These are phyloP conservation scores for Salix viminalis DNA, from an alignment of 345 rosid genomes.

Conservation along the genomic window DNA sequence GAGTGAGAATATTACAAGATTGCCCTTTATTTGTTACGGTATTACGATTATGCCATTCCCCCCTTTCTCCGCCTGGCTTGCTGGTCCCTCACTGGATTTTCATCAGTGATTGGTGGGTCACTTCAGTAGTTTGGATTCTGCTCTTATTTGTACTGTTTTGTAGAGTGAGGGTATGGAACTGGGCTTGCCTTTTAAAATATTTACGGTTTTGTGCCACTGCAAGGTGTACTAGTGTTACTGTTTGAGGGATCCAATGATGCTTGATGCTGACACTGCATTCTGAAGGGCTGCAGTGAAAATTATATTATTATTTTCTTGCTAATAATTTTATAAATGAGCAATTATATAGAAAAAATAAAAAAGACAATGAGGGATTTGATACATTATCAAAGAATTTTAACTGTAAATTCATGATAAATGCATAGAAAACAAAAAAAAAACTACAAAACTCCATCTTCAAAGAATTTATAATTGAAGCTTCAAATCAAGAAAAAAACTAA, in stretches of 20 bases:
- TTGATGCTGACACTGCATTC: neutral
- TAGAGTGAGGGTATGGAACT: neutral
- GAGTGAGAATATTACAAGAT: neutral
- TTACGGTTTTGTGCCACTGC: too few species aligned
- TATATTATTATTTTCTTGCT: neutral
- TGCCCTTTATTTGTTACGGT: neutral
- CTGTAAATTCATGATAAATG: too few species aligned
- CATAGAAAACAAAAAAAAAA: too few species aligned
- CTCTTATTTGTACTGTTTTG: neutral
- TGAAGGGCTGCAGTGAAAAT: neutral
- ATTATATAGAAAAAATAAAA: too few species aligned
- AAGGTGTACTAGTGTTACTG: neutral
- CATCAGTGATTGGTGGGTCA: neutral
- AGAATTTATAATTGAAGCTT: too few species aligned
- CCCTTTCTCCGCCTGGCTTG: neutral
- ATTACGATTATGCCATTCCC: neutral
- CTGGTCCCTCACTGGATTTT: neutral
- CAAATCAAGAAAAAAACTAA: too few species aligned
- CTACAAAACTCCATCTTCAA: too few species aligned
- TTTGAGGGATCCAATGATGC: conserved; percentile 6
- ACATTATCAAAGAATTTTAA: too few species aligned
- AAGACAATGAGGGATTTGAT: too few species aligned
- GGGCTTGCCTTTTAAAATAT: too few species aligned
- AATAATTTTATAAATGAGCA: too few species aligned
- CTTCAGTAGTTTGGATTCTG: neutral